Evolutionary conservation across 2,329 filamentous ascomycete genomes (phyloP).

Genomic region (Fusarium nematophilum): DNA sequence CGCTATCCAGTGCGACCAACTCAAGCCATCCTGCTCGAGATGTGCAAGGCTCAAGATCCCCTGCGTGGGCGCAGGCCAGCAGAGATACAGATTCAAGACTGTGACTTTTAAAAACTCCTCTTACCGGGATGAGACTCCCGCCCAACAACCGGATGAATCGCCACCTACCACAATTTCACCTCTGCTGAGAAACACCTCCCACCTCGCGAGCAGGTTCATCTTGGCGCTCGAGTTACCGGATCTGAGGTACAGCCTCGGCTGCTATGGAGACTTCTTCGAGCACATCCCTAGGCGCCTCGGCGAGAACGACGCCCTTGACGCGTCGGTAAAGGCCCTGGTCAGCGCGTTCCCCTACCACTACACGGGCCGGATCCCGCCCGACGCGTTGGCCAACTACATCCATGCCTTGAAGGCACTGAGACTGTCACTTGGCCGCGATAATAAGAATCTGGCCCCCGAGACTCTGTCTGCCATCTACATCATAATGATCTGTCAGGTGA

Average conservation of each 20-base stretch:
- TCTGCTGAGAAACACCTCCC: conserved; percentile 8
- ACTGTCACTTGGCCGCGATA: conserved; percentile 30
- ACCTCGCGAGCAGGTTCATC: conserved; percentile 37
- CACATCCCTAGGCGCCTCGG: conserved; percentile 58
- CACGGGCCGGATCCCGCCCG: conserved; percentile 16
- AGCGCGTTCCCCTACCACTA: conserved; percentile 37
- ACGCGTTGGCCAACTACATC: conserved; percentile 42
- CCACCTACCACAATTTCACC: neutral
- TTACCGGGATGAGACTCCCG: neutral
- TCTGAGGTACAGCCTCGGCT: conserved; percentile 56
- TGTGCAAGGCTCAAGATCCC: conserved; percentile 56
- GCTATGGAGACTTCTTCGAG: conserved; percentile 57
- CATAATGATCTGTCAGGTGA: conserved; percentile 49
- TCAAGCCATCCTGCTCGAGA: conserved; percentile 56
- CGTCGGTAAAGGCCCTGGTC: conserved; percentile 44
- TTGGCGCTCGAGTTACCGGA: conserved; percentile 51
- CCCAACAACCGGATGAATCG: neutral
- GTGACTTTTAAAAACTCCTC: conserved; percentile 38
- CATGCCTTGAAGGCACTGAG: conserved; percentile 42
- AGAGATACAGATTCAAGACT: conserved; percentile 60
- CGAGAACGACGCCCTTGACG: conserved; percentile 56
- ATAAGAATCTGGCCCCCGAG: conserved; percentile 36
- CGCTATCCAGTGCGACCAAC: conserved; percentile 57
- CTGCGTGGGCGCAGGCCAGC: conserved; percentile 59
- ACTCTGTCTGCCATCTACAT: conserved; percentile 50